Base-by-base conservation (phyloP, 306 rosid species). In the Lathyrus tuberosus region DNA sequence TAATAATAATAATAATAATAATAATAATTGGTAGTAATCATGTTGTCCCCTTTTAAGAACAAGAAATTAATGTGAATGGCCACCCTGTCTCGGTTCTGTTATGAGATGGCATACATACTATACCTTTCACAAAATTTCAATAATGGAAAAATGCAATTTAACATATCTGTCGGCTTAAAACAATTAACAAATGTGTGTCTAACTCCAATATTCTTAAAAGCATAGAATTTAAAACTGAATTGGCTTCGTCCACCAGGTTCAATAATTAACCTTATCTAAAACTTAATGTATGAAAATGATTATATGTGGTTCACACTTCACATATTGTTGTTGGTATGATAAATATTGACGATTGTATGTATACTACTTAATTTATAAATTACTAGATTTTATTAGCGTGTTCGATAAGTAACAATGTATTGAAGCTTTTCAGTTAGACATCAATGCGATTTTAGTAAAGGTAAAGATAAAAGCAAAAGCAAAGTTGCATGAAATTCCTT, bases 11-110 rank as follows among this genome's bases (percentile, higher is more conserved):
- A 37, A 13, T 54, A 17, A 17, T 11, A 49, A 16, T 14, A 56
- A 10, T 42, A 57, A 42, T 71, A 41, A 28, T 16, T 71, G 41
- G 26, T 20, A 20, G 3, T 1, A 24, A n/a, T 26, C 17, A 5
- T 26, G 16, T 54, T 54, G 74, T 56, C 16, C 8, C 30, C 11
- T 35, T 1, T 33, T 68, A 35, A 66, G 47, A 30, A 20, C 31
- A 67, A 52, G 9, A 68, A 68, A 31, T 67, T 24, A 15, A 30
- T 47, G 16, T 5, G 17, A 49, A 64, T 64, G 18, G 69, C 51
- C 69, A 64, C 35, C 52, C 52, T 63, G 69, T 63, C 53, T 61
- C 38, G 12, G 51, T 18, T 41, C 22, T 42, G 7, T 22, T 42
- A 43, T 24, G 15, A 64, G 68, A 41, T 61, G 67, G 67, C 20